phyloP scores from a whole-genome alignment of 176 grass and related monocot species.

The Oryza glumipatula region DNA sequence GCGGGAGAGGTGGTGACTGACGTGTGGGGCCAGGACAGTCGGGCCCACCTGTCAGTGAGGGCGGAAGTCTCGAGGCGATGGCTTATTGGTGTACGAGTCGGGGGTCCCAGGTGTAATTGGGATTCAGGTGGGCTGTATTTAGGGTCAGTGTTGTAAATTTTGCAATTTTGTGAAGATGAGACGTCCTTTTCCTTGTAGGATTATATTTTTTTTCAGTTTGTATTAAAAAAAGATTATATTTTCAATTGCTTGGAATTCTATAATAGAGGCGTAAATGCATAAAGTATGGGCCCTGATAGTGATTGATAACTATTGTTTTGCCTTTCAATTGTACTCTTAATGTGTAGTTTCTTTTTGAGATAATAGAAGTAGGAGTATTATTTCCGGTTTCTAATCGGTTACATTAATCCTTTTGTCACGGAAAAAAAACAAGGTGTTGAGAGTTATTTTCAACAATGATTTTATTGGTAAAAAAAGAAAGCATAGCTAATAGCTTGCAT shows the following conservation, averaged over 20 bases:
- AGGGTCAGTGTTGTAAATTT: not conserved
- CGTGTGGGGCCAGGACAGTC: not conserved
- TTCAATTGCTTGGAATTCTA: no score
- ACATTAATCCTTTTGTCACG: not conserved
- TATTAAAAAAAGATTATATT: no score
- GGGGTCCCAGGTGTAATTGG: not conserved
- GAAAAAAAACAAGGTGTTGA: not conserved
- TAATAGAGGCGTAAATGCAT: not conserved
- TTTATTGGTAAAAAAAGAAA: not conserved
- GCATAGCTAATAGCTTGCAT: not conserved
- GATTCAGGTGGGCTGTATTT: not conserved
- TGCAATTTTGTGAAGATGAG: not conserved
- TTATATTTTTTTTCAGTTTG: not conserved
- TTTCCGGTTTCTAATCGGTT: no score
- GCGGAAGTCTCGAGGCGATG: constrained; percentile 8
- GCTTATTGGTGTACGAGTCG: not conserved
- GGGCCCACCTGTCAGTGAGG: not conserved
- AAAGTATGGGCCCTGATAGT: not conserved
- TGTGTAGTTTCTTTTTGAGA: no score
- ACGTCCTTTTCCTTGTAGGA: not conserved
- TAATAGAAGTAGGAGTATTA: no score
- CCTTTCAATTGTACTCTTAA: no score
- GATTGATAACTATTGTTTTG: not conserved
- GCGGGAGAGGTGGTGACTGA: not conserved
- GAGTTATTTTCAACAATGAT: not conserved